Conservation (phyloP, 1,284 basidiomycete species). For the Cerrena zonata region DNA sequence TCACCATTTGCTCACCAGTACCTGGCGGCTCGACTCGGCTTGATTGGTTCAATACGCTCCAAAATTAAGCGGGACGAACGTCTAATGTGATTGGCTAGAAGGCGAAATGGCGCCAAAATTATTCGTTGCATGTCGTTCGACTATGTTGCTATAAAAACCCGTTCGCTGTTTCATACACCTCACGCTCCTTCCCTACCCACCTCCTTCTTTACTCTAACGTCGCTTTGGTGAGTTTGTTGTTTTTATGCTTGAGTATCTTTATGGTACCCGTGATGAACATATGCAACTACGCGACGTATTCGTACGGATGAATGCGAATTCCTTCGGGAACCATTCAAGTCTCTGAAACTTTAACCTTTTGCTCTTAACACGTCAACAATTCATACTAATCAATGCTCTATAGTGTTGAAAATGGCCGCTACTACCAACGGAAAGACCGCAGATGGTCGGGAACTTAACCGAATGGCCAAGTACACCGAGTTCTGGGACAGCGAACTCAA, state of each 20-base stretch:
- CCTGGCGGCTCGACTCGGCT: too few species aligned
- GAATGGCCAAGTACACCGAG: slow-evolving; percentile 87
- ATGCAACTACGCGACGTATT: not conserved
- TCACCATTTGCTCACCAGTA: too few species aligned
- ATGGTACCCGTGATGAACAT: not conserved
- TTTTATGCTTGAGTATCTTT: slow-evolving; percentile 6
- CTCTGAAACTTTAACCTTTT: not conserved
- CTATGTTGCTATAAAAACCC: not conserved
- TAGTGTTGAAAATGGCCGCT: slow-evolving; percentile 10
- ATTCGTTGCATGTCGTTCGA: not conserved
- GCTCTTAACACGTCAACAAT: slow-evolving; percentile 1
- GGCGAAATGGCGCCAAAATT: not conserved
- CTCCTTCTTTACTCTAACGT: not conserved
- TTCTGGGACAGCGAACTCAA: slow-evolving; percentile 88
- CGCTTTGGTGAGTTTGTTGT: not conserved
- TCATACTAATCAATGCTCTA: not conserved
- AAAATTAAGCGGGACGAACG: too few species aligned
- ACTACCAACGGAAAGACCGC: slow-evolving; percentile 22
- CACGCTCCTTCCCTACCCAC: not conserved
- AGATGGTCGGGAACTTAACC: slow-evolving; percentile 78
- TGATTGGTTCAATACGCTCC: too few species aligned
- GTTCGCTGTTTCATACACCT: not conserved
- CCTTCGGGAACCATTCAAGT: not conserved
- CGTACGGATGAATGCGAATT: not conserved
- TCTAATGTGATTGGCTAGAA: not conserved